These are phyloP conservation scores for Fistulina hepatica DNA, from an alignment of 1,284 basidiomycete species.

Conservation along the genomic window DNA sequence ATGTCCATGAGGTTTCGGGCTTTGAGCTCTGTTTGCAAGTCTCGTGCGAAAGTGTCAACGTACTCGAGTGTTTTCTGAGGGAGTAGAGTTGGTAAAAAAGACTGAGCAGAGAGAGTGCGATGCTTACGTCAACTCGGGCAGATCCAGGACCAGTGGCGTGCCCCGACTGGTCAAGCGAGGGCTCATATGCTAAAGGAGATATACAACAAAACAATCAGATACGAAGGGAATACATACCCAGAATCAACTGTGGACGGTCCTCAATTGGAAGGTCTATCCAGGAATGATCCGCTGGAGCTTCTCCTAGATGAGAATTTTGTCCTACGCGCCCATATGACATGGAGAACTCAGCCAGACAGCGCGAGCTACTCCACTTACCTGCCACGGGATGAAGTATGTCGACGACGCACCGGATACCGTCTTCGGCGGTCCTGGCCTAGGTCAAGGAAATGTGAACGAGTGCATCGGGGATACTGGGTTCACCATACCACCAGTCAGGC, in stretches of 20 bases:
- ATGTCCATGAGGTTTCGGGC: constrained; percentile 72
- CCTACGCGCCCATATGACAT: constrained; percentile 23
- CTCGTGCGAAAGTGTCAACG: constrained; percentile 69
- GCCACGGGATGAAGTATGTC: constrained; percentile 71
- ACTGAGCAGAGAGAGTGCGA: constrained; percentile 1
- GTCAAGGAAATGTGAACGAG: neutral
- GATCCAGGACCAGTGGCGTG: constrained; percentile 72
- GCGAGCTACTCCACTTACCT: constrained; percentile 28
- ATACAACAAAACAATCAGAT: constrained; percentile 1
- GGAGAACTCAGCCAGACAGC: neutral
- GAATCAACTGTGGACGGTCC: constrained; percentile 65
- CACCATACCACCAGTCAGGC: constrained; percentile 76
- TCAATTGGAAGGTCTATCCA: constrained; percentile 72
- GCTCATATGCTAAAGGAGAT: constrained; percentile 51
- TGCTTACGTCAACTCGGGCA: constrained; percentile 57
- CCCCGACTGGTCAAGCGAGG: constrained; percentile 72
- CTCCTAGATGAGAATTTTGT: constrained; percentile 48
- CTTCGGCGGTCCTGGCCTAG: constrained; percentile 72
- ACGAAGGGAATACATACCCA: constrained; percentile 36
- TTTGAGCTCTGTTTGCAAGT: constrained; percentile 51
- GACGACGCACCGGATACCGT: constrained; percentile 55
- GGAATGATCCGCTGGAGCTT: constrained; percentile 65
- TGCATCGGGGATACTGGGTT: constrained; percentile 35
- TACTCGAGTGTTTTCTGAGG: constrained; percentile 49
- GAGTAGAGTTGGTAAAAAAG: constrained; percentile 2